phyloP scores from a whole-genome alignment of 495 filamentous ascomycete species.

The Talaromyces trachyspermus region DNA sequence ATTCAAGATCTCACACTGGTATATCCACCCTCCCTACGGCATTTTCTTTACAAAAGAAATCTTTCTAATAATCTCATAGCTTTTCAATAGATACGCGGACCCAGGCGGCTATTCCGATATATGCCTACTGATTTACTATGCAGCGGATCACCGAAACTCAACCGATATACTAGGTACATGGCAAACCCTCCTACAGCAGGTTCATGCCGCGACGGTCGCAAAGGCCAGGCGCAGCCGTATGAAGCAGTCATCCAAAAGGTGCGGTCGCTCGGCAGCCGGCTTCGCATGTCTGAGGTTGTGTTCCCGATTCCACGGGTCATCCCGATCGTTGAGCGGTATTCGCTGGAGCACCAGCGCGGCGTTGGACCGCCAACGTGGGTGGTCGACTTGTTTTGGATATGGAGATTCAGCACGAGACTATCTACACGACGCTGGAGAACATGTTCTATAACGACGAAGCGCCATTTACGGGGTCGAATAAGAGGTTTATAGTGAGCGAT shows the following conservation, averaged over 20 bases:
- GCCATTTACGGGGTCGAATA: conserved; percentile 66
- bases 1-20: conserved; percentile 69
- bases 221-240: conserved; percentile 57
- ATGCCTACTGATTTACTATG: conserved; percentile 81
- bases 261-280: conserved; percentile 67
- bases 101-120: conserved; percentile 86
- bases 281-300: conserved; percentile 67
- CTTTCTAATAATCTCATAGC: conserved; percentile 38
- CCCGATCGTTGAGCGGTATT: conserved; percentile 71
- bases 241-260: conserved; percentile 70
- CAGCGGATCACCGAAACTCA: conserved; percentile 78
- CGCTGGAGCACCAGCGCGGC: conserved; percentile 61
- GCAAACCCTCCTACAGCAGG: conserved; percentile 67
- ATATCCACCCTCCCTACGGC: conserved; percentile 25
- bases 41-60: no score
- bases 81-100: conserved; percentile 87
- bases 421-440: conserved; percentile 69
- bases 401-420: conserved; percentile 62
- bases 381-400: conserved; percentile 72
- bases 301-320: conserved; percentile 63
- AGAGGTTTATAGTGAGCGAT: conserved; percentile 52
- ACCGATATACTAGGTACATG: conserved; percentile 77
- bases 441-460: conserved; percentile 79
- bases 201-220: conserved; percentile 55
- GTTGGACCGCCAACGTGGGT: conserved; percentile 71